phyloP scores from a whole-genome alignment of 345 rosid species.

The Ailanthus altissimus region DNA sequence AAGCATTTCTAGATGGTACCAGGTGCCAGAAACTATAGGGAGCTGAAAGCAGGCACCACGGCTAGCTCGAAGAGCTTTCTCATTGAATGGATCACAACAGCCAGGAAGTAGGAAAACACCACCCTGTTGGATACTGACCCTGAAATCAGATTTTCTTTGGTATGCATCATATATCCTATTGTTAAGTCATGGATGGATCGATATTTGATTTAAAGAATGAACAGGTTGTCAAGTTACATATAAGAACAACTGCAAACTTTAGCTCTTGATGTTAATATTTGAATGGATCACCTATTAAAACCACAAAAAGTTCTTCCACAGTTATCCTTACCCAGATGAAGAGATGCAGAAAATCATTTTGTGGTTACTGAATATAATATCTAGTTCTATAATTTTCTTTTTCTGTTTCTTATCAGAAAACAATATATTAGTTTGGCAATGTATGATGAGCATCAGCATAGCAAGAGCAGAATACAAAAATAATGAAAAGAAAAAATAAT shows the following conservation, averaged over 20 bases:
- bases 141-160: not conserved
- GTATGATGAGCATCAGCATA: not conserved
- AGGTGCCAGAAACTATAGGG: conserved; percentile 72
- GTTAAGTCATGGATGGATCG: not conserved
- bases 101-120: conserved; percentile 97
- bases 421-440: too few species aligned
- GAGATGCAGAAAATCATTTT: not conserved
- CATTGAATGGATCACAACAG: conserved; percentile 92
- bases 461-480: not conserved
- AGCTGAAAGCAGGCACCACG: conserved; percentile 89
- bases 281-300: not conserved
- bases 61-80: conserved; percentile 88
- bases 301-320: not conserved
- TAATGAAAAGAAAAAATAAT: conserved; percentile 7
- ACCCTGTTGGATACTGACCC: conserved; percentile 41
- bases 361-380: too few species aligned
- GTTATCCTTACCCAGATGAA: not conserved
- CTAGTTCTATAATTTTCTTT: too few species aligned
- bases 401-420: too few species aligned
- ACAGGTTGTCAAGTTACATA: not conserved
- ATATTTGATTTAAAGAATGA: not conserved
- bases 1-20: conserved; percentile 67
- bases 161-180: not conserved
- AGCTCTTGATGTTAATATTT: not conserved
- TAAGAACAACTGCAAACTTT: not conserved